phyloP scores from a whole-genome alignment of 2,329 filamentous ascomycete genomes.

The Fusarium nematophilum region DNA sequence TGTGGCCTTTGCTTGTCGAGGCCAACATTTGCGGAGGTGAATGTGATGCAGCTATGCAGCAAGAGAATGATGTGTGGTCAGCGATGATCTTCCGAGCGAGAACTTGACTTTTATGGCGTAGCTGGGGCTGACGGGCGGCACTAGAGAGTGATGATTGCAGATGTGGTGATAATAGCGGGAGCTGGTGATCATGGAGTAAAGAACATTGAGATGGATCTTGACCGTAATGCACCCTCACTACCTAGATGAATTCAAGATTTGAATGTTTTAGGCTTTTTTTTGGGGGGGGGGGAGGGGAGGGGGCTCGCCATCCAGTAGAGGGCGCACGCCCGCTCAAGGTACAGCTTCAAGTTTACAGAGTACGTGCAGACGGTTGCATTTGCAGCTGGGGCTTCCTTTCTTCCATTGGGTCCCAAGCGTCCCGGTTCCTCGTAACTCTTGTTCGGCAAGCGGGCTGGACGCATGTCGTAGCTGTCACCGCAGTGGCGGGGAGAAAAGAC shows the following conservation, averaged over 20 bases:
- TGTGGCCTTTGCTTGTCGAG: slow-evolving; percentile 10
- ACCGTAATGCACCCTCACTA: too few relatives aligned
- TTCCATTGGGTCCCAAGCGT: slow-evolving; percentile 25
- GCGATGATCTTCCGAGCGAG: neutral
- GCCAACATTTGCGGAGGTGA: slow-evolving; percentile 8
- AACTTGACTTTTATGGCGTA: too few relatives aligned
- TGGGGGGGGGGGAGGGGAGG: too few relatives aligned
- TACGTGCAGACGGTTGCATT: slow-evolving; percentile 20
- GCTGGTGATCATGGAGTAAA: too few relatives aligned
- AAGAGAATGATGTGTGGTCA: slow-evolving; percentile 13
- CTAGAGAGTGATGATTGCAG: too few relatives aligned
- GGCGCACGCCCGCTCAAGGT: too few relatives aligned
- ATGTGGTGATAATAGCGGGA: too few relatives aligned
- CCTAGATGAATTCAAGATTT: neutral
- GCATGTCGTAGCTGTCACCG: slow-evolving; percentile 36
- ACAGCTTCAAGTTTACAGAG: slow-evolving; percentile 3
- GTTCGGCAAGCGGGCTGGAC: slow-evolving; percentile 15
- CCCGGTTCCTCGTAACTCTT: slow-evolving; percentile 25
- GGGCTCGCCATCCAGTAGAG: neutral
- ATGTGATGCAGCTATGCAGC: neutral
- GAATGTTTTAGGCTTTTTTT: slow-evolving; percentile 5
- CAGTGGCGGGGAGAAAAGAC: slow-evolving; percentile 40
- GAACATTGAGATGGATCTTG: too few relatives aligned
- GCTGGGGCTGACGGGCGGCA: too few relatives aligned
- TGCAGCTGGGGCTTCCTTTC: slow-evolving; percentile 4